These are phyloP conservation scores for Fomitopsis schrenkii DNA, from an alignment of 1,284 basidiomycete genomes.

Conservation along the genomic window DNA sequence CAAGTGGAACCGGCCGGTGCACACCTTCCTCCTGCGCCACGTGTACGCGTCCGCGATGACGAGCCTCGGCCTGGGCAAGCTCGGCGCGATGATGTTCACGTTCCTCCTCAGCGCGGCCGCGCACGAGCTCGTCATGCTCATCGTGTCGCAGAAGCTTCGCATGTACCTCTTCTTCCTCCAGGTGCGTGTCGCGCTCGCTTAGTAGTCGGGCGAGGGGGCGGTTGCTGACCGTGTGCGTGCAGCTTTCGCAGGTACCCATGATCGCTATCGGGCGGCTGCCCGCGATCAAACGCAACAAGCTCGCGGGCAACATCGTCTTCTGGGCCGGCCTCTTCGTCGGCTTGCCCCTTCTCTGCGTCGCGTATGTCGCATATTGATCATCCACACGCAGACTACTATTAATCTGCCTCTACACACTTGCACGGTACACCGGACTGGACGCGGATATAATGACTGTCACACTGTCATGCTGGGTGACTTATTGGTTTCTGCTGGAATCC, in stretches of 20 bases:
- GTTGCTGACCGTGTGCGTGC: conserved; percentile 9
- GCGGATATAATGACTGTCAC: too few species aligned
- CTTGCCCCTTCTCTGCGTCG: conserved; percentile 90
- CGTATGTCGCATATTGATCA: conserved; percentile 67
- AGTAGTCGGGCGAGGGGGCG: not conserved
- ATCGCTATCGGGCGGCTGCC: conserved; percentile 81
- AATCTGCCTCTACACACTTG: too few species aligned
- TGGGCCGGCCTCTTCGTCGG: conserved; percentile 91
- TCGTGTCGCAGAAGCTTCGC: conserved; percentile 90
- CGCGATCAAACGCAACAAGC: conserved; percentile 73
- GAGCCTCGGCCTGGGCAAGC: conserved; percentile 70
- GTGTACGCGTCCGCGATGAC: conserved; percentile 89
- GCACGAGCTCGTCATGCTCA: conserved; percentile 95
- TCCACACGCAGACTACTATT: too few species aligned
- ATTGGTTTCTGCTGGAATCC: too few species aligned
- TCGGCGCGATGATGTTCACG: conserved; percentile 85
- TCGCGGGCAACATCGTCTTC: conserved; percentile 83
- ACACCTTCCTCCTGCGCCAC: conserved; percentile 90
- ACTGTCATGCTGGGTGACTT: too few species aligned
- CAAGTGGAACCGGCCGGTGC: conserved; percentile 94
- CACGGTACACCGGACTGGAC: too few species aligned
- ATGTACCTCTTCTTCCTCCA: conserved; percentile 77
- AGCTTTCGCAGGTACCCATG: conserved; percentile 91
- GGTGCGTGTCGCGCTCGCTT: conserved; percentile 20
- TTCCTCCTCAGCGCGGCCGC: conserved; percentile 87